A percentile compares a stretch with the other conserved stretches of the same genome.
Conservation (phyloP, 805 yeast genomes). For the Pichia eremophila region DNA sequence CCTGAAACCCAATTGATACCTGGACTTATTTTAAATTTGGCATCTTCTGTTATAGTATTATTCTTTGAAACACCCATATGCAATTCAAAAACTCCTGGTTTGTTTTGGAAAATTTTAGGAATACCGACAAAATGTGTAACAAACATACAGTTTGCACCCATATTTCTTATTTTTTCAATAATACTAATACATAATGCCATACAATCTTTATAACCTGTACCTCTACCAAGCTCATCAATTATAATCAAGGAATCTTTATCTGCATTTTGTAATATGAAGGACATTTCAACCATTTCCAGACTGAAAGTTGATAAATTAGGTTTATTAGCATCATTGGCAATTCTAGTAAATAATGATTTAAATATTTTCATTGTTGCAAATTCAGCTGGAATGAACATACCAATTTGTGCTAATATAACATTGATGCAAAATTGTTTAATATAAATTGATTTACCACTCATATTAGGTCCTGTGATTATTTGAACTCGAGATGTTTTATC, state of each 20-base stretch:
- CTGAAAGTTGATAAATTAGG: conserved; percentile 34
- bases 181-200: conserved; percentile 39
- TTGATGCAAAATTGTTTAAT: conserved; percentile 42
- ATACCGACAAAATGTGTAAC: conserved; percentile 39
- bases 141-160: conserved; percentile 27
- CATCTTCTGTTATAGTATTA: conserved; percentile 13
- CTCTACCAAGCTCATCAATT: conserved; percentile 50
- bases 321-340: conserved; percentile 28
- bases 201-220: conserved; percentile 43
- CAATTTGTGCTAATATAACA: conserved; percentile 48
- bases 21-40: conserved; percentile 24
- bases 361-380: conserved; percentile 34
- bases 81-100: conserved; percentile 28
- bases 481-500: conserved; percentile 32
- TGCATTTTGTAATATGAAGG: conserved; percentile 32
- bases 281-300: conserved; percentile 39
- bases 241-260: conserved; percentile 27
- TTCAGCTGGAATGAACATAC: conserved; percentile 40
- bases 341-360: conserved; percentile 29
- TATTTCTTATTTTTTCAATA: conserved; percentile 29
- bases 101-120: conserved; percentile 26
- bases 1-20: conserved; percentile 17
- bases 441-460: conserved; percentile 57
- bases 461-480: conserved; percentile 50
- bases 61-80: conserved; percentile 24